Evolutionary conservation across 1,139 yeast genomes (phyloP), one percentile per base, ranked within the genome.

Genomic region (Saccharomyces hybrid): DNA sequence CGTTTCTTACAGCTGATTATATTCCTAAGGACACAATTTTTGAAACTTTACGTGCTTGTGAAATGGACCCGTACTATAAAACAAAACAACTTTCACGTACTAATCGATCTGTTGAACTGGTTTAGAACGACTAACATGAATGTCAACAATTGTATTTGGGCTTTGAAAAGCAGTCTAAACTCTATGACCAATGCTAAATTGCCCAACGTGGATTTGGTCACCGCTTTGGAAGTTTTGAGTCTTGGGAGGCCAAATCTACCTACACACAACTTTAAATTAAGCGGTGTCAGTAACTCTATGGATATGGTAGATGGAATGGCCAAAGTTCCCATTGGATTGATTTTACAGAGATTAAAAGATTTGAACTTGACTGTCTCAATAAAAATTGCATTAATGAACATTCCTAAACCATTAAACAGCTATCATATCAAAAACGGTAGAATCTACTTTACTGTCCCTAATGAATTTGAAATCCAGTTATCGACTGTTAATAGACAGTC

Each of bases 91-190:
- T 83, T 91, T 54, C 81, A 85, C 42, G 78, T 78, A 54, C 75
- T 90, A 60, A 90, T 93, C 55, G 98, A 93, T 70, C 76, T 91
- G 27, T 81, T 93, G 58, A 86, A 88, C 57, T 91, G 96, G 95
- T 77, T 91, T 50, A 77, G 95, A 58, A 90, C 88, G 56, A 95
- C 90, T 62, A 83, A 85, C 59, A 82, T 82, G 67, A 80, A 85
- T 54, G 82, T 81, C 54, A 72, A 78, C 51, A 89, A 88, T 57
- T 82, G 86, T 54, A 77, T 77, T 50, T 81, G 77, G 83, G 87
- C 76, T 51, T 78, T 82, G 41, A 78, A 75, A 59, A 78, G 78
- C 50, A 81, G 81, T 52, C 85, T 86, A 60, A 80, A 84, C 46
- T 82, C 85, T 41, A 76, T 90, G 57, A 77, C 83, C 5, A 88